Conservation (phyloP, 31 red algal genomes). For the Odonthalia washingtoniensis region DNA sequence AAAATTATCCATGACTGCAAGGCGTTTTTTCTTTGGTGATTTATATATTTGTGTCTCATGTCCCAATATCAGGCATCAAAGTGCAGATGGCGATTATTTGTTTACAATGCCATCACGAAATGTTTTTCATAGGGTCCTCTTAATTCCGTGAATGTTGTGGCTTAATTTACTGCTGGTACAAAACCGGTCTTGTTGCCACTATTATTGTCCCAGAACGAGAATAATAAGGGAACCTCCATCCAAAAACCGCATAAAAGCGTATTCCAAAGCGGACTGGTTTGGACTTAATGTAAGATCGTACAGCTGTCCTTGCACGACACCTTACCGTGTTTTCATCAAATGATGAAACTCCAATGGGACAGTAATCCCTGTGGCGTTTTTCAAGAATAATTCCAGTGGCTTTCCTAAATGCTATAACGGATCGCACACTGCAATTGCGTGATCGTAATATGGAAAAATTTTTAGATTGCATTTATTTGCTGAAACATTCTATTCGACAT, state of each 20-base stretch:
- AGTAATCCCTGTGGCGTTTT: slow-evolving; percentile 12
- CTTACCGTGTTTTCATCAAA: slow-evolving; percentile 30
- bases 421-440: slow-evolving; percentile 2
- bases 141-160: not conserved
- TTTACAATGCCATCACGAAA: not conserved
- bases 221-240: not conserved
- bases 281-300: slow-evolving; percentile 19
- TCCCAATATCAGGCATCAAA: not conserved
- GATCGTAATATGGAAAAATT: too few relatives aligned
- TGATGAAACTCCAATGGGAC: slow-evolving; percentile 15
- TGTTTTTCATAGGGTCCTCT: not conserved
- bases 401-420: slow-evolving; percentile 13
- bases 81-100: not conserved
- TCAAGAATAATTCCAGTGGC: slow-evolving; percentile 6
- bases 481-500: too few relatives aligned
- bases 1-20: not conserved
- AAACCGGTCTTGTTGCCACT: not conserved
- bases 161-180: not conserved
- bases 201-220: not conserved
- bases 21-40: not conserved
- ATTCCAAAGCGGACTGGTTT: slow-evolving; percentile 31
- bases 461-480: too few relatives aligned
- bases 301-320: not conserved
- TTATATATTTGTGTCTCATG: not conserved
- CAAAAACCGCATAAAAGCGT: slow-evolving; percentile 16